Evolutionary conservation across 495 filamentous ascomycete genomes (phyloP), one percentile per base, ranked within the genome.

Genomic region (Podospora pseudoanserina): DNA sequence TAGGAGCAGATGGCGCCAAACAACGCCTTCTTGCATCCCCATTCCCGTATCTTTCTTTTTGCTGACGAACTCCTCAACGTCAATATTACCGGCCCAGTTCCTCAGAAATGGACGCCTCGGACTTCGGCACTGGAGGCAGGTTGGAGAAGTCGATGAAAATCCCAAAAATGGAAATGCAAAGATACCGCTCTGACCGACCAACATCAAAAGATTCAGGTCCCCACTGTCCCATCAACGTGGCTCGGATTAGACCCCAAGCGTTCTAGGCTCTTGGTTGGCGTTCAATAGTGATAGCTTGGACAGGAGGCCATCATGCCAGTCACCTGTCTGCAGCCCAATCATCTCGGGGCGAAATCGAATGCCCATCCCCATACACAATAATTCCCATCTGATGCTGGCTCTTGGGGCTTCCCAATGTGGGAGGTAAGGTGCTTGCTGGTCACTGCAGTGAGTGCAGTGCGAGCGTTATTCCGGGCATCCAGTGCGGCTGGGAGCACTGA

Each of bases 221-320:
- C 23, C 56, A 58, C 56, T 58, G 30, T 61, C 59, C 59, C 30
- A 27, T 30, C 27, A 18, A 61, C 59, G 59, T 61, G 59, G 59
- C 59, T 32, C 30, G 30, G 30, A 32, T 32, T 1, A 32, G 1
- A 1, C 30, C 30, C 30, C 30, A 32, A 32, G 30, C 30, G 30
- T 32, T 32, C 23, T 27, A 26, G 23, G 58, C 27, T 4, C 58
- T 4, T 60, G 19, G 4, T 30, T 63, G 61, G 61, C 61, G 61
- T 63, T 63, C 61, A 63, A 63, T 63, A 44, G 61, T 63, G 30
- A 63, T 34, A 63, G 30, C 61, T 63, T 44, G 30, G 61, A 19
- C 30, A 28, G 34, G 28, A 18, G 16, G 6, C 61, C 61, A 63
- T 63, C 30, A 20, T 63, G 61, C 61, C 61, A 63, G 32, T 28